Conservation (phyloP, 306 rosid genomes). For the Quercus agrifolia region DNA sequence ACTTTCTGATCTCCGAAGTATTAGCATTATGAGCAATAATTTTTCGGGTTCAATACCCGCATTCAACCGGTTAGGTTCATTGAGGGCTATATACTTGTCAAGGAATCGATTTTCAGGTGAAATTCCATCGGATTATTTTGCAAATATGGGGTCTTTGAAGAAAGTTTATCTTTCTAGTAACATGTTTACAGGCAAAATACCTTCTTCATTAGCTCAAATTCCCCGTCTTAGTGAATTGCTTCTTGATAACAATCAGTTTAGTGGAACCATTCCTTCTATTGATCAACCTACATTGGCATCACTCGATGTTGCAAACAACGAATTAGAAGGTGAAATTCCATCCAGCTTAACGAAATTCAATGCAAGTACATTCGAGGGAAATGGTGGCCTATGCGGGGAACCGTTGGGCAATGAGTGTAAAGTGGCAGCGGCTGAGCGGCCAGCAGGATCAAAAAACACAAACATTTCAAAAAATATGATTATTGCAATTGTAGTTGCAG, state of each 20-base stretch:
- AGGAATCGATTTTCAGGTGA: slow-evolving; percentile 65
- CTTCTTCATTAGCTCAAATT: slow-evolving; percentile 39
- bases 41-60: slow-evolving; percentile 68
- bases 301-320: slow-evolving; percentile 57
- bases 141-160: slow-evolving; percentile 55
- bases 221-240: slow-evolving; percentile 49
- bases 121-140: slow-evolving; percentile 50
- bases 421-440: not conserved
- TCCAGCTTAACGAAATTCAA: slow-evolving; percentile 32
- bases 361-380: slow-evolving; percentile 40
- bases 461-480: slow-evolving; percentile 12
- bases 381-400: slow-evolving; percentile 51
- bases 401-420: slow-evolving; percentile 32
- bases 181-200: slow-evolving; percentile 54
- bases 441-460: not conserved
- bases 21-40: slow-evolving; percentile 52
- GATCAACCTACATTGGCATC: slow-evolving; percentile 16
- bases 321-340: slow-evolving; percentile 71
- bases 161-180: slow-evolving; percentile 60
- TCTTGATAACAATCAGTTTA: slow-evolving; percentile 63
- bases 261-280: slow-evolving; percentile 49
- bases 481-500: slow-evolving; percentile 19
- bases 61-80: slow-evolving; percentile 43
- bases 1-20: slow-evolving; percentile 39
- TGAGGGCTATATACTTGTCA: slow-evolving; percentile 56